Conservation (phyloP, 1,139 yeast species). For the Hanseniaspora uvarum region DNA sequence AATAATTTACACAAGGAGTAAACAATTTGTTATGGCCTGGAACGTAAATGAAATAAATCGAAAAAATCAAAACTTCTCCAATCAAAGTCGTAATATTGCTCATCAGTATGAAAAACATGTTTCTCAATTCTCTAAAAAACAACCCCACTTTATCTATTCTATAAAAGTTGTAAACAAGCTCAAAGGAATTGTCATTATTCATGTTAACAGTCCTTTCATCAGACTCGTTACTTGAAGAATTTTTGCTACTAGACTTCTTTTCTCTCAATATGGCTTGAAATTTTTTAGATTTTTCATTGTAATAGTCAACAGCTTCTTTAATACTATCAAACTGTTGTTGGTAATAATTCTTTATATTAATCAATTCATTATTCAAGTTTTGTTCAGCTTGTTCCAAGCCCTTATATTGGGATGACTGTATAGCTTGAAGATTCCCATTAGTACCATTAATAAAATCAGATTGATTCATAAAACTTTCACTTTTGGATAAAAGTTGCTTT, state of each 20-base stretch:
- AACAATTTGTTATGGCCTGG: constrained; percentile 28
- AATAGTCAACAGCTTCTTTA: constrained; percentile 1
- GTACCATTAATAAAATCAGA: neutral
- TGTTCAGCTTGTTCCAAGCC: constrained; percentile 5
- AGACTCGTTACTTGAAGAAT: neutral
- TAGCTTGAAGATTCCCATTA: neutral
- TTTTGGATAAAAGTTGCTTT: neutral
- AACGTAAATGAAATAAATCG: constrained; percentile 31
- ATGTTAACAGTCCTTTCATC: neutral
- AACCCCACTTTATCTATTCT: constrained; percentile 9
- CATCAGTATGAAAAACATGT: constrained; percentile 18
- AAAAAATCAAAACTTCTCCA: constrained; percentile 28
- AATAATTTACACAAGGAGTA: constrained; percentile 27
- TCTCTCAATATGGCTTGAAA: neutral
- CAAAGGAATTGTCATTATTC: neutral
- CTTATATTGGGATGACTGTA: constrained; percentile 1
- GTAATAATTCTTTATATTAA: neutral
- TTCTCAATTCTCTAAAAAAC: constrained; percentile 6
- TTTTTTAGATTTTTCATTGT: constrained; percentile 1
- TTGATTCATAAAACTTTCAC: neutral
- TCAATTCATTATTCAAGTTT: constrained; percentile 4
- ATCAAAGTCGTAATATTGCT: constrained; percentile 24
- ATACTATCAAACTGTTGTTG: neutral
- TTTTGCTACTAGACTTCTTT: neutral
- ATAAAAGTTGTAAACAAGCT: constrained; percentile 3